Conservation (phyloP, 495 filamentous ascomycete genomes). For the Aspergillus steynii region DNA sequence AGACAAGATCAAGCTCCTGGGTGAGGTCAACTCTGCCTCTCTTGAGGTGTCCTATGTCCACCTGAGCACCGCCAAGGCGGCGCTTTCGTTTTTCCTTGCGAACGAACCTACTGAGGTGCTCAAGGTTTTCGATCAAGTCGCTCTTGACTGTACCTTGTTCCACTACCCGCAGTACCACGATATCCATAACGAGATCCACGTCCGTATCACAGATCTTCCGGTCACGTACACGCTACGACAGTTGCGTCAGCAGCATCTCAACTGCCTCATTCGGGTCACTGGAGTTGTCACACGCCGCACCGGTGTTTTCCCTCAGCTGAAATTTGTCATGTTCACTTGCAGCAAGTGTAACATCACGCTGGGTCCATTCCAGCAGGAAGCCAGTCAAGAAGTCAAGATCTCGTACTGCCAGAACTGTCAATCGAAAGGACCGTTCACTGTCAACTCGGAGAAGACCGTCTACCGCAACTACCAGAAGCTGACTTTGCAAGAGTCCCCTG, state of each 20-base stretch:
- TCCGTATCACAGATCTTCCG: conserved; percentile 92
- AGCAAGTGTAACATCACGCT: conserved; percentile 88
- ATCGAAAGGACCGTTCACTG: conserved; percentile 89
- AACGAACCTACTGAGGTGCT: conserved; percentile 93
- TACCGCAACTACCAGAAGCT: conserved; percentile 99
- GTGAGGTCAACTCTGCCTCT: conserved; percentile 94
- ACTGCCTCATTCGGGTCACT: conserved; percentile 91
- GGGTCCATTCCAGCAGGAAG: conserved; percentile 96
- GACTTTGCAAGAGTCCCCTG: conserved; percentile 95
- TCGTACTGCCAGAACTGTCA: conserved; percentile 98
- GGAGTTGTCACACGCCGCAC: conserved; percentile 94
- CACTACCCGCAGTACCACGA: conserved; percentile 97
- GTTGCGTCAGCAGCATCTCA: conserved; percentile 92
- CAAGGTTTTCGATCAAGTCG: conserved; percentile 95
- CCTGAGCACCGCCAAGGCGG: conserved; percentile 84
- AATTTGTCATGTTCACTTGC: conserved; percentile 97
- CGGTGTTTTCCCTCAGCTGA: conserved; percentile 98
- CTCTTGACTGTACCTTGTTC: conserved; percentile 90
- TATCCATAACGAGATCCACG: conserved; percentile 97
- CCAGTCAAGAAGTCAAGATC: conserved; percentile 92
- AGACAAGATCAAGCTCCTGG: conserved; percentile 85
- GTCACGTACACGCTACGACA: conserved; percentile 96
- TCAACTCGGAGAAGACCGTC: conserved; percentile 98
- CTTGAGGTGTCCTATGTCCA: conserved; percentile 96
- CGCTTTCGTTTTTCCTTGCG: conserved; percentile 94